Evolutionary conservation across 306 rosid genomes (phyloP).

Genomic region (Vachellia pachyceras): DNA sequence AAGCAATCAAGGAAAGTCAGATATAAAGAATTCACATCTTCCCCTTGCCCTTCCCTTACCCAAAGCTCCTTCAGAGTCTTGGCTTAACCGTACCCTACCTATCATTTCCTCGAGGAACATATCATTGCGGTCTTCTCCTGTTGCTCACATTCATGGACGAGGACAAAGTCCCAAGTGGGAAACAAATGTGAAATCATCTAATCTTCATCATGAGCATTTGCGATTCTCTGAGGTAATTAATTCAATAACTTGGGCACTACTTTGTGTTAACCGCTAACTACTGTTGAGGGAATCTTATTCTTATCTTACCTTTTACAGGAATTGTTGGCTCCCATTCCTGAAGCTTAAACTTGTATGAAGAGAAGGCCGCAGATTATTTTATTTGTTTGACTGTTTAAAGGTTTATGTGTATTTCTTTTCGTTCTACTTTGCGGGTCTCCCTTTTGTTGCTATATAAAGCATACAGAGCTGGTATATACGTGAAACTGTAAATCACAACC

Average conservation of each 20-base stretch:
- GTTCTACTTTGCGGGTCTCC: conserved; percentile 24
- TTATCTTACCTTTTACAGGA: conserved; percentile 57
- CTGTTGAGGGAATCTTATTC: conserved; percentile 15
- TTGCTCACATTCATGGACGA: conserved; percentile 33
- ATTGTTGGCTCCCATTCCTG: conserved; percentile 61
- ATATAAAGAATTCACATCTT: conserved; percentile 34
- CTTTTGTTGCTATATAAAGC: conserved; percentile 1
- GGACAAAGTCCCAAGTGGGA: conserved; percentile 53
- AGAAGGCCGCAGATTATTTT: conserved; percentile 31
- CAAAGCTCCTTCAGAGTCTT: conserved; percentile 92
- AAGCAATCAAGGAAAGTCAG: conserved; percentile 35
- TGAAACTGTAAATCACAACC: conserved; percentile 45
- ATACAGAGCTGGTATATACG: conserved; percentile 25
- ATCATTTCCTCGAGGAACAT: conserved; percentile 56
- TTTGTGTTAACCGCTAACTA: conserved; percentile 26
- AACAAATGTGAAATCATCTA: conserved; percentile 60
- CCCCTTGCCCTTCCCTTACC: conserved; percentile 70
- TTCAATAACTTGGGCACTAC: conserved; percentile 29
- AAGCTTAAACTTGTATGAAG: conserved; percentile 52
- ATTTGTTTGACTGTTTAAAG: conserved; percentile 21
- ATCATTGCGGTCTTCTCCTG: conserved; percentile 49
- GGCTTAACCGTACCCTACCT: conserved; percentile 84
- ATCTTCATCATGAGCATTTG: conserved; percentile 47
- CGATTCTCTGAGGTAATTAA: conserved; percentile 71
- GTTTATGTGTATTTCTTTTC: background rate